phyloP scores from a whole-genome alignment of 805 yeast species.

The Wickerhamiella brachini region DNA sequence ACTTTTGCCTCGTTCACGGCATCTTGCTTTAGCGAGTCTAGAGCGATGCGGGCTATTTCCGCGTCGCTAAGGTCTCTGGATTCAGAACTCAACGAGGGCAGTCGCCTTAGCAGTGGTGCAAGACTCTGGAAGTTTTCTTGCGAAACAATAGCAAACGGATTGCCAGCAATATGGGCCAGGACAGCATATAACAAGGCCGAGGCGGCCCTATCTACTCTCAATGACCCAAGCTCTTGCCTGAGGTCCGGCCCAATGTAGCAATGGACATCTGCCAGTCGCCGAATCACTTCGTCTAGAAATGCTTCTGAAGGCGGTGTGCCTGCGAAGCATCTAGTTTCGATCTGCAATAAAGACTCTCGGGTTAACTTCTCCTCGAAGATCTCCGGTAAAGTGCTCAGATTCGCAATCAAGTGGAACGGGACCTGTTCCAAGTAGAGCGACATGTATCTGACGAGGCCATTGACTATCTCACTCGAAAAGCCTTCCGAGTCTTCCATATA shows the following conservation, averaged over 20 bases:
- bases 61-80: neutral
- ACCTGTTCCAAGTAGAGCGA: conserved; percentile 21
- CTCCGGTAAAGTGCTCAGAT: conserved; percentile 25
- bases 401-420: conserved; percentile 24
- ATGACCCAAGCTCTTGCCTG: conserved; percentile 1
- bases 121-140: no score
- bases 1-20: conserved; percentile 26
- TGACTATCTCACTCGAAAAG: conserved; percentile 21
- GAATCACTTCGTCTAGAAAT: conserved; percentile 7
- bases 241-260: neutral
- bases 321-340: conserved; percentile 7
- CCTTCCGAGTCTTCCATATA: conserved; percentile 28
- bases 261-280: conserved; percentile 1
- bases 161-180: conserved; percentile 26
- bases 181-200: conserved; percentile 21
- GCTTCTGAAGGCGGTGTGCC: conserved; percentile 5
- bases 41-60: neutral
- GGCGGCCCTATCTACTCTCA: conserved; percentile 8
- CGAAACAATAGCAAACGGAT: conserved; percentile 11
- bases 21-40: conserved; percentile 17
- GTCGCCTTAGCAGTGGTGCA: neutral
- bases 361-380: conserved; percentile 25
- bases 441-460: conserved; percentile 22
- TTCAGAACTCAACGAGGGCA: conserved; percentile 25
- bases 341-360: conserved; percentile 16